Base-by-base conservation (phyloP, 805 yeast genomes). In the Cyberlindnera mississippiensis region DNA sequence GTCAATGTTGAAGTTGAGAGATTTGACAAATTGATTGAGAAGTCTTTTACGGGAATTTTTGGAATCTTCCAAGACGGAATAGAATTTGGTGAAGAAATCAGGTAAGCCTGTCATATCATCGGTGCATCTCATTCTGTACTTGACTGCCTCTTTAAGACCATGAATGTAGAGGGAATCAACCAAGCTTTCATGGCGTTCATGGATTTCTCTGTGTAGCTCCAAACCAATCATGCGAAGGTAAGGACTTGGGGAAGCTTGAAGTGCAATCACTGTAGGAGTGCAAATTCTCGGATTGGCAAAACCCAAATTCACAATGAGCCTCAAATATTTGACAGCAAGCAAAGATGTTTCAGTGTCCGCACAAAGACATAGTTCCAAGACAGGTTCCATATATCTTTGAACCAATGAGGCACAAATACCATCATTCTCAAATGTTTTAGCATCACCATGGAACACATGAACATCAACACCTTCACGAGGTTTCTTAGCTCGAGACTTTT, bases 361-460 rank as follows among this genome's bases (percentile, higher is more conserved):
- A 4, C 57, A 50, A 0, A 78, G 47, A 41, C 87, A 76, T 14
- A 78, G 57, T 3, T 64, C 60, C 18, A 85, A 61, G 5, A 83
- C 69, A 3, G 62, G 55, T 4, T 58, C 58, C 38, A 81, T 59
- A 52, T 80, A 85, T 28, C 87, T 63, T 41, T 85, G 87, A 4
- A 79, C 81, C 10, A 88, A 52, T 0, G 85, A 81, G 1, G 91
- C 75, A 56, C 93, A 82, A 0, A 86, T 77, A 12, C 89, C 85
- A 55, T 85, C 93, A 52, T 69, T 73, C 19, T 72, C 63, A 37
- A 75, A 70, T 1, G 71, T 62, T 28, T 67, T 61, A 1, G 78
- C 65, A 29, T 67, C 66, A 0, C 85, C 87, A 51, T 78, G 78
- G 50, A 82, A 75, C 1, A 72, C 74, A 6, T 67, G 70, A 12